Percentiles rank a stretch among this genome's conserved stretches.
phyloP scores from a whole-genome alignment of 2,329 filamentous ascomycete genomes.

The Colletotrichum filicis region DNA sequence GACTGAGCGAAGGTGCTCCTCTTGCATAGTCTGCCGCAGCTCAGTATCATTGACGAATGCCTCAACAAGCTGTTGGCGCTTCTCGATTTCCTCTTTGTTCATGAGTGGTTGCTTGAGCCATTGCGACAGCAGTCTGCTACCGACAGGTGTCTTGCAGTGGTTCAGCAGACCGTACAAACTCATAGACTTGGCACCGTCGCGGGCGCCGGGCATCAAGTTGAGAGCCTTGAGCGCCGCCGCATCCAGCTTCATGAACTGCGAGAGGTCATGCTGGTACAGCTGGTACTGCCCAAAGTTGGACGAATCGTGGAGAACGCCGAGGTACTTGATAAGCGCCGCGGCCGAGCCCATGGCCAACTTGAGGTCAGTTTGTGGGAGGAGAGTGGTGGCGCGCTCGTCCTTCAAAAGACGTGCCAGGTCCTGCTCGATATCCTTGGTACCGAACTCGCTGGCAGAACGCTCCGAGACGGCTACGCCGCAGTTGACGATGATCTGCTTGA shows the following conservation, averaged over 20 bases:
- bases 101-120: slow-evolving; percentile 99
- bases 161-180: slow-evolving; percentile 94
- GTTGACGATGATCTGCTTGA: slow-evolving; percentile 89
- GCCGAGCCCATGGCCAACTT: slow-evolving; percentile 97
- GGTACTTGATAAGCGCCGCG: slow-evolving; percentile 92
- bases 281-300: slow-evolving; percentile 98
- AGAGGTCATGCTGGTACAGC: slow-evolving; percentile 95
- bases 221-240: slow-evolving; percentile 92
- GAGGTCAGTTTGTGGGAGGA: slow-evolving; percentile 88
- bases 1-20: slow-evolving; percentile 91
- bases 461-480: slow-evolving; percentile 93
- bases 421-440: slow-evolving; percentile 92
- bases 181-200: slow-evolving; percentile 97
- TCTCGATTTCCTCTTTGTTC: slow-evolving; percentile 88
- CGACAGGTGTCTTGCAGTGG: slow-evolving; percentile 96
- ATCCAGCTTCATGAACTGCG: slow-evolving; percentile 98
- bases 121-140: slow-evolving; percentile 88
- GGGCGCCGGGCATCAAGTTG: slow-evolving; percentile 95
- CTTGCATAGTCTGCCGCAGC: slow-evolving; percentile 93
- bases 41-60: slow-evolving; percentile 95
- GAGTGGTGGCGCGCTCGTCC: slow-evolving; percentile 81
- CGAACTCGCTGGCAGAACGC: slow-evolving; percentile 80
- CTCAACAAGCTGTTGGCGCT: slow-evolving; percentile 92
- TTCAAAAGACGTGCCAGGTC: slow-evolving; percentile 89
- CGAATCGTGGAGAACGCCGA: slow-evolving; percentile 88